These are phyloP conservation scores for Astrephomene gubernaculifera DNA, from an alignment of 139 green algal genomes.

Conservation along the genomic window DNA sequence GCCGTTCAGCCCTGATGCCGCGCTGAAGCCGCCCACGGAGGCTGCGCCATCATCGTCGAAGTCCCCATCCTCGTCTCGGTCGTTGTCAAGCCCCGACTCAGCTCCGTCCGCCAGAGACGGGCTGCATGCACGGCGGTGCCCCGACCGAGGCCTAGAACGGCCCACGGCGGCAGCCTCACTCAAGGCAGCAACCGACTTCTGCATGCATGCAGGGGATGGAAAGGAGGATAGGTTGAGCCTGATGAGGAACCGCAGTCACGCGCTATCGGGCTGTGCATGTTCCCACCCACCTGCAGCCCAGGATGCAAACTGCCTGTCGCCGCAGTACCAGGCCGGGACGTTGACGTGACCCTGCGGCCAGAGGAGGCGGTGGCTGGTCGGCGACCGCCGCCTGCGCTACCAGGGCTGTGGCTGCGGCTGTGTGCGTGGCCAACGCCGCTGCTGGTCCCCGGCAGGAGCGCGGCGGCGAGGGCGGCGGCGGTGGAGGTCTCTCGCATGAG, in stretches of 20 bases:
- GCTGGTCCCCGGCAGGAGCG: not conserved
- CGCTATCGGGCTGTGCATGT: too few species aligned
- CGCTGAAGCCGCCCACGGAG: constrained; percentile 6
- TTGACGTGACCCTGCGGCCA: not conserved
- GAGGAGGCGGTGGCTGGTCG: not conserved
- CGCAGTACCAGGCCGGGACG: not conserved
- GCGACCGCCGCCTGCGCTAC: not conserved
- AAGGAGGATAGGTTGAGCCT: not conserved
- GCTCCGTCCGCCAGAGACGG: too few species aligned
- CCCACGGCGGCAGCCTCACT: constrained; percentile 3
- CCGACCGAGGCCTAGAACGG: not conserved
- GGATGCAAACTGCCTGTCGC: not conserved
- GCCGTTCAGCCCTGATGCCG: not conserved
- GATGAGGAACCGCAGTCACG: too few species aligned
- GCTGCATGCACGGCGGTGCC: not conserved
- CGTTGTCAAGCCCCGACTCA: not conserved
- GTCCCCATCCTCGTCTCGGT: not conserved
- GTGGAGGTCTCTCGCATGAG: constrained; percentile 12
- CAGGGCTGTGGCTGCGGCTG: not conserved
- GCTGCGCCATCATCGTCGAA: not conserved
- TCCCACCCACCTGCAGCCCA: not conserved
- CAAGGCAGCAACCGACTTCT: not conserved
- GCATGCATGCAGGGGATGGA: not conserved
- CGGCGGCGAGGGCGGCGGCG: not conserved
- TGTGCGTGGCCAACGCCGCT: not conserved